phyloP scores from a whole-genome alignment of 2,329 filamentous ascomycete species.

The Pseudocercospora ulei region DNA sequence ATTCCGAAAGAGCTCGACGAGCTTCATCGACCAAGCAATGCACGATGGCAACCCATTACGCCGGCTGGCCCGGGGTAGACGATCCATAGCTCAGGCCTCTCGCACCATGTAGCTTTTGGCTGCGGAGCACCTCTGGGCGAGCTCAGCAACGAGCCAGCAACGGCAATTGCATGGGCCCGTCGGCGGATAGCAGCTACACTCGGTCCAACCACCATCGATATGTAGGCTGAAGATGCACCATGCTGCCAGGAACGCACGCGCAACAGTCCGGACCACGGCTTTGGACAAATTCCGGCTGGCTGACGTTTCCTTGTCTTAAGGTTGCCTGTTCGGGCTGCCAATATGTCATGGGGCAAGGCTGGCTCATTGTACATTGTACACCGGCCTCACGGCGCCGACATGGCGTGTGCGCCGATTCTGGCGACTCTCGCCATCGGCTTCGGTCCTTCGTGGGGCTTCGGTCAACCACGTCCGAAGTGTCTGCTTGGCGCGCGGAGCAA shows the following conservation, averaged over 20 bases:
- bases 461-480: too few relatives aligned
- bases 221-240: background rate
- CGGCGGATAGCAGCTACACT: background rate
- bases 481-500: conserved; percentile 1
- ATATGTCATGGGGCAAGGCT: too few relatives aligned
- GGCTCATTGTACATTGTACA: too few relatives aligned
- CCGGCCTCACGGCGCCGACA: too few relatives aligned
- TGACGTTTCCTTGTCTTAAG: too few relatives aligned
- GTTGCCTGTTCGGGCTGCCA: too few relatives aligned
- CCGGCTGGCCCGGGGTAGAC: background rate
- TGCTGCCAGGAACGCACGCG: background rate
- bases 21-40: background rate
- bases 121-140: background rate
- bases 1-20: background rate
- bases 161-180: background rate
- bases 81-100: background rate
- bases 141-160: background rate
- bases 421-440: too few relatives aligned
- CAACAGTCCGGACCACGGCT: conserved; percentile 1
- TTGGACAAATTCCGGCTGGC: too few relatives aligned
- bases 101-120: conserved; percentile 1
- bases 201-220: background rate
- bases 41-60: background rate
- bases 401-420: too few relatives aligned
- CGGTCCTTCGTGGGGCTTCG: too few relatives aligned